phyloP scores from a whole-genome alignment of 2,329 filamentous ascomycete species.

The Penicillium sp. region DNA sequence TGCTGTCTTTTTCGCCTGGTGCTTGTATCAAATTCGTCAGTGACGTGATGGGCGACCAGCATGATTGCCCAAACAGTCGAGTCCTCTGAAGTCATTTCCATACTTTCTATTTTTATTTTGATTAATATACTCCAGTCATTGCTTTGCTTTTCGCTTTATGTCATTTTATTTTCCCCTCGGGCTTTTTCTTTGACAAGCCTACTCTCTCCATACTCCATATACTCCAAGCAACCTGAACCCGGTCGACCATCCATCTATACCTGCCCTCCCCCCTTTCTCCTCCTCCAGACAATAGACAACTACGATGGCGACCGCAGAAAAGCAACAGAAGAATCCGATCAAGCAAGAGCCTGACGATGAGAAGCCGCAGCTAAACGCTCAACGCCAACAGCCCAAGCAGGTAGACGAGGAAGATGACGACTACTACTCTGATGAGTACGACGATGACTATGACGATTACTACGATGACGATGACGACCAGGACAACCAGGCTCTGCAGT shows the following conservation, averaged over 20 bases:
- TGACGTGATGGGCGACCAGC: slow-evolving; percentile 8
- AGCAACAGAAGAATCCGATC: slow-evolving; percentile 35
- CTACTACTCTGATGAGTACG: slow-evolving; percentile 37
- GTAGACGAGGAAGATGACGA: slow-evolving; percentile 28
- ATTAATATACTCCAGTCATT: slow-evolving; percentile 8
- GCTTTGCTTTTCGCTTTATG: slow-evolving; percentile 7
- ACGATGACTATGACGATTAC: slow-evolving; percentile 27
- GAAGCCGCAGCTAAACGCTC: background rate
- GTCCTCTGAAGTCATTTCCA: slow-evolving; percentile 2
- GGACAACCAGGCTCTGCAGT: slow-evolving; percentile 34
- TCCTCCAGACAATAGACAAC: slow-evolving; percentile 15
- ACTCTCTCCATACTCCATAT: background rate
- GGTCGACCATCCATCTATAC: background rate
- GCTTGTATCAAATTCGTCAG: background rate
- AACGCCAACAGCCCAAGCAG: background rate
- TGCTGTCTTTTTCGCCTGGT: background rate
- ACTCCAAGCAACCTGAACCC: background rate
- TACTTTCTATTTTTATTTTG: slow-evolving; percentile 11
- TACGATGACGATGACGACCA: slow-evolving; percentile 42
- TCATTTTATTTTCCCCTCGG: slow-evolving; percentile 5
- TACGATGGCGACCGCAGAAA: slow-evolving; percentile 31
- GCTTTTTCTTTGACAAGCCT: background rate
- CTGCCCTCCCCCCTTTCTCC: background rate
- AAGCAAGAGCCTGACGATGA: slow-evolving; percentile 31
- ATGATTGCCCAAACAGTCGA: background rate